Percentiles rank a stretch among this genome's conserved stretches.
These are phyloP conservation scores for Batkoa obscura DNA, from an alignment of 371 early-diverging fungal species.

Conservation along the genomic window DNA sequence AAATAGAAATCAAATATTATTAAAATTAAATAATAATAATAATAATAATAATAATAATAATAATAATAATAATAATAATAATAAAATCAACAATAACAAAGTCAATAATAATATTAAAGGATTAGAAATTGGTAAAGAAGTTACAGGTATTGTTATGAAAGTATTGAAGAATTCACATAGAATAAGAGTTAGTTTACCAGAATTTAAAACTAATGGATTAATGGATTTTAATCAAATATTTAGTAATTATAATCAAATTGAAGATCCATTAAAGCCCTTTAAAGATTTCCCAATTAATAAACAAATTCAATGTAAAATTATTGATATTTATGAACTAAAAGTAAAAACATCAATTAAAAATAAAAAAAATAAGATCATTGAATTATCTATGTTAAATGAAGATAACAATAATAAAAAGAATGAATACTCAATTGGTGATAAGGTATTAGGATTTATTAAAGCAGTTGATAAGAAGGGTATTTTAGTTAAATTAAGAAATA, in stretches of 20 bases:
- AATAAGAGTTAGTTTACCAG: conserved; percentile 20
- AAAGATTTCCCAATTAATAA: conserved; percentile 30
- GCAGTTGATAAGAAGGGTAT: conserved; percentile 19
- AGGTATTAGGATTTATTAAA: conserved; percentile 33
- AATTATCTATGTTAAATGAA: conserved; percentile 5
- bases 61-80: background rate
- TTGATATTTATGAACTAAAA: conserved; percentile 42
- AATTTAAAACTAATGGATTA: conserved; percentile 39
- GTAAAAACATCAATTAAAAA: conserved; percentile 31
- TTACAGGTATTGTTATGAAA: conserved; percentile 27
- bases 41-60: conserved; percentile 5
- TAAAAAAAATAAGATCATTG: conserved; percentile 28
- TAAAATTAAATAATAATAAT: conserved; percentile 9
- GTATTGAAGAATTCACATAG: conserved; percentile 37
- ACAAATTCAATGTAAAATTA: conserved; percentile 17
- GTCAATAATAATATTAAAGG: conserved; percentile 15
- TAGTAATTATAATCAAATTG: conserved; percentile 20
- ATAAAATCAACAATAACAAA: conserved; percentile 9
- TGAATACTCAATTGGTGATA: conserved; percentile 26
- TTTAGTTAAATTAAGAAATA: conserved; percentile 20
- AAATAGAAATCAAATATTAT: conserved; percentile 13
- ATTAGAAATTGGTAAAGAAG: conserved; percentile 25
- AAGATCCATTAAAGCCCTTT: conserved; percentile 16
- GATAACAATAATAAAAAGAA: conserved; percentile 13
- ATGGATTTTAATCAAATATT: conserved; percentile 40